These are phyloP conservation scores for Aspergillus sergii DNA, from an alignment of 2,329 filamentous ascomycete species.

Conservation along the genomic window DNA sequence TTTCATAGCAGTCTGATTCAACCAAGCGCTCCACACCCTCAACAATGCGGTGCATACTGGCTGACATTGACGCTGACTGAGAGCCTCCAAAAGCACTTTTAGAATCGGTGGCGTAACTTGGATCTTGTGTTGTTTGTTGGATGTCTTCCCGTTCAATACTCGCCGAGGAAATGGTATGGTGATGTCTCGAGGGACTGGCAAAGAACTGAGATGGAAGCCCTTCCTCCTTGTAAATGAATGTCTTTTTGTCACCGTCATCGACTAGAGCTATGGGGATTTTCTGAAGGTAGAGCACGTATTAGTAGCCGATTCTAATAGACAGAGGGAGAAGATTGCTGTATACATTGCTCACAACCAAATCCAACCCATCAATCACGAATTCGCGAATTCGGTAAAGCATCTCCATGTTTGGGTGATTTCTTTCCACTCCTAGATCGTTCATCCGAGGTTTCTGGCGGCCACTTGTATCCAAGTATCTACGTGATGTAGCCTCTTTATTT, in stretches of 20 bases:
- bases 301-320: slow-evolving; percentile 8
- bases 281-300: slow-evolving; percentile 27
- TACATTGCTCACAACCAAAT: slow-evolving; percentile 56
- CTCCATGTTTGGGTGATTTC: slow-evolving; percentile 62
- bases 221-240: slow-evolving; percentile 58
- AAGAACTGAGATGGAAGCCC: slow-evolving; percentile 54
- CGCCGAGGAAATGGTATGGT: slow-evolving; percentile 42
- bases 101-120: slow-evolving; percentile 28
- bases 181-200: slow-evolving; percentile 47
- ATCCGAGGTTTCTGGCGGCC: slow-evolving; percentile 54
- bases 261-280: slow-evolving; percentile 53
- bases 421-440: slow-evolving; percentile 53
- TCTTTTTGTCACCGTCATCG: slow-evolving; percentile 45
- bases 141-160: slow-evolving; percentile 47
- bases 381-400: slow-evolving; percentile 68
- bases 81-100: slow-evolving; percentile 42
- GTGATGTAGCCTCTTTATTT: slow-evolving; percentile 50
- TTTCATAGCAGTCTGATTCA: slow-evolving; percentile 44
- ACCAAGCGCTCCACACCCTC: slow-evolving; percentile 43
- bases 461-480: slow-evolving; percentile 54
- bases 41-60: slow-evolving; percentile 43
- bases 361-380: slow-evolving; percentile 63
- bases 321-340: slow-evolving; percentile 17
- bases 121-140: slow-evolving; percentile 29
- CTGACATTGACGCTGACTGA: slow-evolving; percentile 50